A percentile compares a stretch with the other conserved stretches of the same genome.
Evolutionary conservation across 805 yeast genomes (phyloP).

Genomic region (Wickerhamomyces tratensis): DNA sequence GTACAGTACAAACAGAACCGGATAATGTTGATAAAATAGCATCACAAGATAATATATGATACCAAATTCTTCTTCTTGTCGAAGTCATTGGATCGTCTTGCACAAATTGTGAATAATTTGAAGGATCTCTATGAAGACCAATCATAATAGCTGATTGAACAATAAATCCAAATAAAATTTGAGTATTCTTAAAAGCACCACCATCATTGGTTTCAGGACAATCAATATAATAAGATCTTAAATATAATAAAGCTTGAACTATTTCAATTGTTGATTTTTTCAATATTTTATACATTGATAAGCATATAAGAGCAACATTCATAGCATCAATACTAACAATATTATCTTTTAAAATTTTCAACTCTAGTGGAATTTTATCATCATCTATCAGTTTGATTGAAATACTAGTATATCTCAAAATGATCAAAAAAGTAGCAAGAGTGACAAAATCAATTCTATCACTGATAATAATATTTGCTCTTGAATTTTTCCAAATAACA

Average conservation of each 20-base stretch:
- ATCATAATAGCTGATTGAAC: constrained; percentile 33
- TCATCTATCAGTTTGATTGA: constrained; percentile 18
- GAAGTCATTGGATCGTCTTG: constrained; percentile 4
- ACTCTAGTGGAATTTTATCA: constrained; percentile 14
- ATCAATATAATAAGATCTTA: constrained; percentile 27
- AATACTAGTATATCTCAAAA: constrained; percentile 30
- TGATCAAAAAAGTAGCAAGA: constrained; percentile 28
- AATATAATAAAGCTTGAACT: constrained; percentile 31
- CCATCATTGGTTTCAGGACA: constrained; percentile 41
- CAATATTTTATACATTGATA: constrained; percentile 29
- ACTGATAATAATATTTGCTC: constrained; percentile 16
- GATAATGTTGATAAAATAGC: constrained; percentile 3
- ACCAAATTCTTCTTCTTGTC: constrained; percentile 13
- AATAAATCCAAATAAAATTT: constrained; percentile 24
- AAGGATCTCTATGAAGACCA: constrained; percentile 40
- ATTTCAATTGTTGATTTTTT: constrained; percentile 26
- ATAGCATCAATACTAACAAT: constrained; percentile 28
- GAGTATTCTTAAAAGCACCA: constrained; percentile 27
- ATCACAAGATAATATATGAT: constrained; percentile 7
- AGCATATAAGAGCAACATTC: constrained; percentile 28
- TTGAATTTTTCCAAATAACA: constrained; percentile 24
- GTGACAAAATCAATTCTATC: constrained; percentile 29
- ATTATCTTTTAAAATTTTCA: constrained; percentile 16
- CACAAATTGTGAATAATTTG: constrained; percentile 8
- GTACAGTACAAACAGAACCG: constrained; percentile 7